Evolutionary conservation across 2,329 filamentous ascomycete species (phyloP).

Genomic region (Hirsutella thompsonii): DNA sequence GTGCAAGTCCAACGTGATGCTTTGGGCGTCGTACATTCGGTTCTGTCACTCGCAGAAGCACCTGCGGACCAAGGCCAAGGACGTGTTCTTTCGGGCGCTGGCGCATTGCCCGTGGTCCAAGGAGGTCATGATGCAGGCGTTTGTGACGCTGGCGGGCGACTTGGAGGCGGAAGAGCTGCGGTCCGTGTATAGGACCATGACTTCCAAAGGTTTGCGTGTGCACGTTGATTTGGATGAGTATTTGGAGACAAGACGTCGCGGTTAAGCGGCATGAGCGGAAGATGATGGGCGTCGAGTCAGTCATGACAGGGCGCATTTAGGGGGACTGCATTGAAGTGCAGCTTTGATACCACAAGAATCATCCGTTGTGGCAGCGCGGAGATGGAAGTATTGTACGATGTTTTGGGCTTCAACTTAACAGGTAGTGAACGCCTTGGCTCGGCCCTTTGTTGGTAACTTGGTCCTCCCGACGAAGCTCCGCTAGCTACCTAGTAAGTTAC

Average conservation of each 20-base stretch:
- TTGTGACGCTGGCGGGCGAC: constrained; percentile 26
- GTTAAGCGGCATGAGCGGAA: too few species aligned
- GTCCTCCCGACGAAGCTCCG: too few species aligned
- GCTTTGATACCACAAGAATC: too few species aligned
- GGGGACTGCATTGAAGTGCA: too few species aligned
- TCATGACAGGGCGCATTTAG: too few species aligned
- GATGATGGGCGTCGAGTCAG: too few species aligned
- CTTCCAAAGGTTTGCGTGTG: constrained; percentile 34
- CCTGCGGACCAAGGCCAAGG: constrained; percentile 27
- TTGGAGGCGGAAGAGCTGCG: constrained; percentile 35
- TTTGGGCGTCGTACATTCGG: constrained; percentile 39
- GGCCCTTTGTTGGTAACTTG: too few species aligned
- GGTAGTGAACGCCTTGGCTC: too few species aligned
- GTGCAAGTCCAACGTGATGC: constrained; percentile 23
- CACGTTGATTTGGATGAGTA: constrained; percentile 40
- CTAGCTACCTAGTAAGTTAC: too few species aligned
- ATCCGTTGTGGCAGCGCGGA: too few species aligned
- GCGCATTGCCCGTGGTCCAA: constrained; percentile 36
- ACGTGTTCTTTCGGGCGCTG: constrained; percentile 34
- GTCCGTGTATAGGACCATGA: constrained; percentile 33
- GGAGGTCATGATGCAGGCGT: constrained; percentile 37
- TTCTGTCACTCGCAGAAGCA: constrained; percentile 28
- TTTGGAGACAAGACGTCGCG: constrained; percentile 18
- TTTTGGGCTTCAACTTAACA: too few species aligned
- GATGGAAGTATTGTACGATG: too few species aligned